Evolutionary conservation across 2,329 filamentous ascomycete species (phyloP), one percentile per base, ranked within the genome.

Genomic region (Phaeophleospora eucalypticola): DNA sequence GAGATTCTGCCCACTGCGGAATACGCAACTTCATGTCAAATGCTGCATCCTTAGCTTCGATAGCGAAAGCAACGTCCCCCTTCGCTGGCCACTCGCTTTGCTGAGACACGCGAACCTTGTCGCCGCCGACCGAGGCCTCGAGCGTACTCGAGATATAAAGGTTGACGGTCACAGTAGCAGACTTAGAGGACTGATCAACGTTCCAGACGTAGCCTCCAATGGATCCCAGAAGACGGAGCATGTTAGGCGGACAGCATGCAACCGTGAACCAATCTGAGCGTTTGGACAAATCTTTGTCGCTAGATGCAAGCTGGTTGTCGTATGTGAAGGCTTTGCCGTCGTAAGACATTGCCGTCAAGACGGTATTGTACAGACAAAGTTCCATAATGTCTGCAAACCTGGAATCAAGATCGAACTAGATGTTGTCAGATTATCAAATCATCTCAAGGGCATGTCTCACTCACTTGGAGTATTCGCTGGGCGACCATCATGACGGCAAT

Each of bases 401-500:
- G 1, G 71, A 65, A 56, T 81, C 65, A 9, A 81, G 67, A 27
- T 81, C 71, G 18, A 79, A 57, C n/a, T 62, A 68, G n/a, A n/a
- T n/a, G n/a, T n/a, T n/a, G 42, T 12, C 7, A 19, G 9, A 24
- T 20, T n/a, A 43, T 57, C 39, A 62, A 47, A 36, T 39, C 18
- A n/a, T 34, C 4, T 43, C 21, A 29, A 33, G 10, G 18, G 4
- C 16, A 17, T 17, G 29, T 14, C 21, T 43, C 61, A 46, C 21
- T 3, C 55, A 69, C 68, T 50, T 79, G 73, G 0, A 82, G 64
- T 7, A 82, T 58, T 4, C 80, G 65, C 51, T 82, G 76, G 0
- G 77, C 78, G 1, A 82, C 65, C 77, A 82, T 80, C 68, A 82
- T 78, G 2, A 80, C 72, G 4, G 76, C 79, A 50, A 82, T 81